Base-by-base conservation (phyloP, 2,329 filamentous ascomycete species). In the Blastomyces parvus region DNA sequence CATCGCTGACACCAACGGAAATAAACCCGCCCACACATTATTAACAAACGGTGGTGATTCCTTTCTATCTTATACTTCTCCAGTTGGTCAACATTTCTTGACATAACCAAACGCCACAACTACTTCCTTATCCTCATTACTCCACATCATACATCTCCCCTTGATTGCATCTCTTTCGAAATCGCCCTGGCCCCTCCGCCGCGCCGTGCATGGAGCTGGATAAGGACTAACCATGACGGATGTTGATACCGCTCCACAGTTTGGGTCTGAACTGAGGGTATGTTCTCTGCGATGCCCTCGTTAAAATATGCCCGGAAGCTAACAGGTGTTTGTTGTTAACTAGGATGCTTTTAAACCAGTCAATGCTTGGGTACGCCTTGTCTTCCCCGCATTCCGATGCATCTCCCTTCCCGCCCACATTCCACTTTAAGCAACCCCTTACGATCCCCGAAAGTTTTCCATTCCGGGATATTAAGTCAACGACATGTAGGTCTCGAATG, bases 321-420 rank as follows among this genome's bases (percentile, higher is more conserved):
- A 48, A 57, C 69, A 67, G 62, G 46, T 60, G 17, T 52, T 68
- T 60, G 17, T 52, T 68, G 62, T 52, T 60, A n/a, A 50, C 64
- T 73, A 97, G 91, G 94, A 99, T 86, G 90, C 89, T 73, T 99
- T 97, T 83, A 97, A 95, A 78, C 86, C 91, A 22, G 91, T 95
- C 74, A 97, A 92, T 78, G 86, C 84, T 71, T 99, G 94, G 94
- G 85, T 86, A 81, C 68, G 78, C 71, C 62, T 59, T 59, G 53
- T 42, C 40, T 63, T 62, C 66, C 69, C 66, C 69, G 62, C 65
- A 64, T 64, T 64, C 46, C 65, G n/a, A 6, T 36, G 8, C 50
- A 63, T 53, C 64, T 63, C 64, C 42, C 52, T 46, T 61, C 61
- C 61, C 50, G 63, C 61, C 13, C 13, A 52, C 63, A 64, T 36